phyloP scores from a whole-genome alignment of 2,329 filamentous ascomycete genomes.

The Alternaria sp. region DNA sequence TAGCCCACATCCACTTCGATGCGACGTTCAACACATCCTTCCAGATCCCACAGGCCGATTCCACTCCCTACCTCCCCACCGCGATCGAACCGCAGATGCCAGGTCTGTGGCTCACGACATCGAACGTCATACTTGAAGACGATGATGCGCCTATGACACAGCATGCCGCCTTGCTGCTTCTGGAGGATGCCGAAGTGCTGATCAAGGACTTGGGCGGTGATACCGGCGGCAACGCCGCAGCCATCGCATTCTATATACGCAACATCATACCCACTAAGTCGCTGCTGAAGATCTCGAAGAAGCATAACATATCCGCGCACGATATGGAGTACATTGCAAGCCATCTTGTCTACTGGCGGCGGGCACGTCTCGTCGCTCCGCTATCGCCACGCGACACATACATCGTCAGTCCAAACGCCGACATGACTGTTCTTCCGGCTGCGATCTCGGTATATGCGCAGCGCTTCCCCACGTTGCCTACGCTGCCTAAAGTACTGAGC shows the following conservation, averaged over 20 bases:
- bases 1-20: constrained; percentile 81
- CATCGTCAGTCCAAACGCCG: constrained; percentile 88
- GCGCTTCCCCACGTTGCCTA: constrained; percentile 82
- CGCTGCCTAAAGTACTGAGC: constrained; percentile 85
- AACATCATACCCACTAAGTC: constrained; percentile 67
- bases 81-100: constrained; percentile 72
- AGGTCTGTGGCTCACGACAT: constrained; percentile 86
- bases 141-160: constrained; percentile 77
- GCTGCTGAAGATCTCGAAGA: constrained; percentile 74
- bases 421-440: constrained; percentile 72
- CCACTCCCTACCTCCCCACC: constrained; percentile 74
- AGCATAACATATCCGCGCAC: constrained; percentile 73
- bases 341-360: constrained; percentile 95
- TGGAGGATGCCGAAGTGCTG: constrained; percentile 82
- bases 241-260: constrained; percentile 75
- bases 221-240: constrained; percentile 74
- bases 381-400: constrained; percentile 90
- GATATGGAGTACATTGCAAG: constrained; percentile 88
- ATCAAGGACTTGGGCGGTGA: constrained; percentile 73
- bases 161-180: constrained; percentile 83
- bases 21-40: constrained; percentile 66
- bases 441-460: constrained; percentile 76
- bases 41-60: constrained; percentile 68
- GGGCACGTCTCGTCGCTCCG: constrained; percentile 88
- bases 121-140: constrained; percentile 74